Evolutionary conservation across 2,329 filamentous ascomycete genomes (phyloP), one percentile per base, ranked within the genome.

Genomic region (Fusarium heterosporum): DNA sequence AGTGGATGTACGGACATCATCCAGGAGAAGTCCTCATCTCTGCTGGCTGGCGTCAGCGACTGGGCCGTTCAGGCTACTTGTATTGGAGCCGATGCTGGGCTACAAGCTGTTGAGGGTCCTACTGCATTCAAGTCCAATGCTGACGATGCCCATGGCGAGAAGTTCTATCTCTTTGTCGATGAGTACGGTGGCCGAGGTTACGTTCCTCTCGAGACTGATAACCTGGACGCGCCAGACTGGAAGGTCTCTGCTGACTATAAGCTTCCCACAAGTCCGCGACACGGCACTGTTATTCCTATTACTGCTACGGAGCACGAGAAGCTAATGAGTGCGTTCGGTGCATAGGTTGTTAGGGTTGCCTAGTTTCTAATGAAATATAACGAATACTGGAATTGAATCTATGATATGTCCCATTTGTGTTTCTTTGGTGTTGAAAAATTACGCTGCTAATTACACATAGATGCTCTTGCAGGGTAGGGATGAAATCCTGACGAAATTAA

Each of bases 1-100:
- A 85, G 83, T 1, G 84, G 84, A 3, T 87, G 84, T 68, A 76
- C 75, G 3, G 84, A 87, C 41, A 86, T 86, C 25, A 85, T 87
- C 19, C 79, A 86, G 59, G 84, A 86, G 64, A 79, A 78, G 30
- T 84, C 83, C 0, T 55, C 73, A 2, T 75, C 74, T 2, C 72
- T 86, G 4, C 78, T 79, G 4, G 79, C 79, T 0, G 76, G 75
- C 0, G 71, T 84, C 0, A 68, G 75, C 1, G 76, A 75, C 0
- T 86, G 84, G 84, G 79, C 75, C 0, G 74, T 74, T 4, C 75
- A 83, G 22, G 77, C 78, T 5, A 78, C 78, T 1, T 87, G 84
- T 55, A 86, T 87, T 55, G 84, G 84, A 2, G 73, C 72, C 9
- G 78, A 84, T 4, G 84, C 84, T 1, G 84, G 84, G 0, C 81